Evolutionary conservation across 78 protist species (phyloP).

Genomic region (Diacronema lutheri): DNA sequence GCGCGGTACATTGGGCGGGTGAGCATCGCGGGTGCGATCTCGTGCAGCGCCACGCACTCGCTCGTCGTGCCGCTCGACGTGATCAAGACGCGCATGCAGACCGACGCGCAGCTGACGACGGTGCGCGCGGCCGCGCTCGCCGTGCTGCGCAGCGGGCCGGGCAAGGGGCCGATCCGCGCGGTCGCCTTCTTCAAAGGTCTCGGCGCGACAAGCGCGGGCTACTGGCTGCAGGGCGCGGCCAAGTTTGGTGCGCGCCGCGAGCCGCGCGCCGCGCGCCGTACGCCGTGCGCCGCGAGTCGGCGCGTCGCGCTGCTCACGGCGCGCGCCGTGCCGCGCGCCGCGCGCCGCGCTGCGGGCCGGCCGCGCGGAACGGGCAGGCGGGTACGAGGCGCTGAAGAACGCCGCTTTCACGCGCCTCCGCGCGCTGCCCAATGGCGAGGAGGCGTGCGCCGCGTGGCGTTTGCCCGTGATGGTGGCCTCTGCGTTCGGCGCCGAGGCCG

Average conservation of each 20-base stretch:
- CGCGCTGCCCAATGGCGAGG: neutral
- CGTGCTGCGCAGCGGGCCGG: neutral
- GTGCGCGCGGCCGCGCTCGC: neutral
- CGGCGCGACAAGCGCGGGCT: neutral
- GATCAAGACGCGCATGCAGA: neutral
- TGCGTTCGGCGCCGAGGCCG: neutral
- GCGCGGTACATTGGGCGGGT: too few species aligned
- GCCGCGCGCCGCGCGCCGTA: too few species aligned
- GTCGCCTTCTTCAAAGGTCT: neutral
- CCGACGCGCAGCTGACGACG: neutral
- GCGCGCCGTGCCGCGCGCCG: too few species aligned
- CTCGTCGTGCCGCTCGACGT: conserved; percentile 6
- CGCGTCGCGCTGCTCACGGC: too few species aligned
- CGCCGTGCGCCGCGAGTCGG: too few species aligned
- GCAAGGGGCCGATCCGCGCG: neutral
- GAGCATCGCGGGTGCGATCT: neutral
- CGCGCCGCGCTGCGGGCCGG: too few species aligned
- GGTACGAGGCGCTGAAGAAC: conserved; percentile 1
- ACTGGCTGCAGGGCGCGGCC: conserved; percentile 7
- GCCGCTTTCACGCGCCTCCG: neutral
- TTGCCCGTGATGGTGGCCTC: neutral
- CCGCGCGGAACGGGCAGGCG: neutral
- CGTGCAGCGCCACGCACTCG: neutral
- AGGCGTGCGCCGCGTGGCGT: too few species aligned
- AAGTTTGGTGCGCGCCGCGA: neutral